Evolutionary conservation across 192 early-diverging fungal species (phyloP).

Genomic region (Jimgerdemannia lactiflua): DNA sequence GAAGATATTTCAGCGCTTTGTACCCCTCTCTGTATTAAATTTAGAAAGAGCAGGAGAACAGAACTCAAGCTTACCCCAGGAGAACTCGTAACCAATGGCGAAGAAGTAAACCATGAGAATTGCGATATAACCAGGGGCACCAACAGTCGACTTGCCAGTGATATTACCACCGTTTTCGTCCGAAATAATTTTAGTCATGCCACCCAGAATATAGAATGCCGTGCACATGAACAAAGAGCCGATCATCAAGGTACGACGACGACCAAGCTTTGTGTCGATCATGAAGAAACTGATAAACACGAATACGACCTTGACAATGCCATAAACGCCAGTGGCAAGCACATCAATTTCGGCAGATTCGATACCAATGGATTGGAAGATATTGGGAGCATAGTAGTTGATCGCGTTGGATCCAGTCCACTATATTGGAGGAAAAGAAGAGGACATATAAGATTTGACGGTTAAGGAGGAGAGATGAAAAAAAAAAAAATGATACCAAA

Average conservation of each 20-base stretch:
- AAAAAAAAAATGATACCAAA: too few relatives aligned
- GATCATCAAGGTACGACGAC: slow-evolving; percentile 27
- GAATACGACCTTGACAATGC: slow-evolving; percentile 50
- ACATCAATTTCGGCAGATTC: slow-evolving; percentile 43
- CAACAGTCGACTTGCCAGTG: neutral
- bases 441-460: too few relatives aligned
- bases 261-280: slow-evolving; percentile 33
- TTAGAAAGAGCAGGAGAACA: too few relatives aligned
- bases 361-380: slow-evolving; percentile 48
- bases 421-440: neutral
- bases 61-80: slow-evolving; percentile 53
- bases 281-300: slow-evolving; percentile 33
- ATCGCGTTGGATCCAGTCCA: slow-evolving; percentile 74
- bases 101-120: slow-evolving; percentile 44
- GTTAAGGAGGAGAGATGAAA: too few relatives aligned
- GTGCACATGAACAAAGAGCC: slow-evolving; percentile 21
- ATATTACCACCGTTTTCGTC: slow-evolving; percentile 16
- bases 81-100: slow-evolving; percentile 63
- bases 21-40: too few relatives aligned
- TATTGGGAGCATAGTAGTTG: slow-evolving; percentile 65
- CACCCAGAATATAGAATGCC: slow-evolving; percentile 24
- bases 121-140: slow-evolving; percentile 14
- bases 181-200: slow-evolving; percentile 22
- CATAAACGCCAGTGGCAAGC: slow-evolving; percentile 46
- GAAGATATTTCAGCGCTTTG: too few relatives aligned